phyloP scores from a whole-genome alignment of 176 grass and related monocot species.

The Rhynchospora pubera region DNA sequence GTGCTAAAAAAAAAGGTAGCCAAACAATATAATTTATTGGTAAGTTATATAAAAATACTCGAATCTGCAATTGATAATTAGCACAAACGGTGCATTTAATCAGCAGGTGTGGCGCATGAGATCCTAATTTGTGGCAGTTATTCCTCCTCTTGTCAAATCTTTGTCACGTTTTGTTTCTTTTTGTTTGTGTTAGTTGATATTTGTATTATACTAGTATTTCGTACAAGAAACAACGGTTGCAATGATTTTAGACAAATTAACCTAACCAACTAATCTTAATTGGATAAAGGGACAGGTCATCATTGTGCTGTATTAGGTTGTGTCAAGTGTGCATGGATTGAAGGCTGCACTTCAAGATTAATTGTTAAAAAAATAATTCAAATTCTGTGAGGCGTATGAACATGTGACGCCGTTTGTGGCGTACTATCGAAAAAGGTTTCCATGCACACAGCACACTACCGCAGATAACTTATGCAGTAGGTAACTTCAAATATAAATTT shows the following conservation, averaged over 20 bases:
- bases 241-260: neutral
- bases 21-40: neutral
- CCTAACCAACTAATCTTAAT: neutral
- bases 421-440: no score
- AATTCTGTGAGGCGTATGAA: neutral
- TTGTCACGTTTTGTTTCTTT: neutral
- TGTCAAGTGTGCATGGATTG: neutral
- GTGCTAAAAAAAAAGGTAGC: neutral
- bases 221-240: neutral
- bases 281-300: neutral
- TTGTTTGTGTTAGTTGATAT: no score
- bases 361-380: neutral
- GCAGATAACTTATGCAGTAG: neutral
- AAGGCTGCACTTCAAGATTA: neutral
- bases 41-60: neutral
- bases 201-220: neutral
- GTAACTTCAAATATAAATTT: no score
- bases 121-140: neutral
- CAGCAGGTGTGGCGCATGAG: neutral
- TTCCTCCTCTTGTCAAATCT: neutral
- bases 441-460: no score
- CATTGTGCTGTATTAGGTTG: neutral
- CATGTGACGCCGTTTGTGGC: neutral
- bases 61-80: neutral
- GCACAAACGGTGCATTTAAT: neutral